A percentile compares a stretch with the other conserved stretches of the same genome.
Conservation (phyloP, 345 rosid genomes). For the Luvunga scandens region DNA sequence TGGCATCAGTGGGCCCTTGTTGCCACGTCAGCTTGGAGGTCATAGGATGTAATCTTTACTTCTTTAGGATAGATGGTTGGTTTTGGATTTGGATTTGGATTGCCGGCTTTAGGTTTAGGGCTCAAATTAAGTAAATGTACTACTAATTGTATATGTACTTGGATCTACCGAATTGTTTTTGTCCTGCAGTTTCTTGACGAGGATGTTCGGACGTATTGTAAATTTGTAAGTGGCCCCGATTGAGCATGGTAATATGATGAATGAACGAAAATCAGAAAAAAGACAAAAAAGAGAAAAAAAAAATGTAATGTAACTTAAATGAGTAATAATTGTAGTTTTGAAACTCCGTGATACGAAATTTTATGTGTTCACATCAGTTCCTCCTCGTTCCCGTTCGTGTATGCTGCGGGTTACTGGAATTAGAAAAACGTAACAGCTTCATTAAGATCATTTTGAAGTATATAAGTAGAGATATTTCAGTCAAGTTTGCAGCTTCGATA, state of each 20-base stretch:
- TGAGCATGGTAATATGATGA: not conserved
- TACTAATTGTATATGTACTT: slow-evolving; percentile 10
- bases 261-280: not conserved
- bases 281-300: not conserved
- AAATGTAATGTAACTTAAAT: not conserved
- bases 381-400: no score
- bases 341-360: not conserved
- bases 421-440: no score
- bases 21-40: slow-evolving; percentile 94
- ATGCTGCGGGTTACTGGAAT: no score
- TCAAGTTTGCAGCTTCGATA: no score
- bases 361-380: not conserved
- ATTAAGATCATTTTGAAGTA: no score
- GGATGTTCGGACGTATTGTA: not conserved
- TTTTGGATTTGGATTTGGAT: not conserved
- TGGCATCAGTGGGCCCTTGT: slow-evolving; percentile 79
- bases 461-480: no score
- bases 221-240: no score
- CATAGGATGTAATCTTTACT: slow-evolving; percentile 21
- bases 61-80: no score
- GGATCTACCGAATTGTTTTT: not conserved
- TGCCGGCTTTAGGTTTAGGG: not conserved
- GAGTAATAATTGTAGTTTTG: not conserved
- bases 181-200: not conserved
- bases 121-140: not conserved